Base-by-base conservation (phyloP, 768 basidiomycete species). In the Collybia sordida region DNA sequence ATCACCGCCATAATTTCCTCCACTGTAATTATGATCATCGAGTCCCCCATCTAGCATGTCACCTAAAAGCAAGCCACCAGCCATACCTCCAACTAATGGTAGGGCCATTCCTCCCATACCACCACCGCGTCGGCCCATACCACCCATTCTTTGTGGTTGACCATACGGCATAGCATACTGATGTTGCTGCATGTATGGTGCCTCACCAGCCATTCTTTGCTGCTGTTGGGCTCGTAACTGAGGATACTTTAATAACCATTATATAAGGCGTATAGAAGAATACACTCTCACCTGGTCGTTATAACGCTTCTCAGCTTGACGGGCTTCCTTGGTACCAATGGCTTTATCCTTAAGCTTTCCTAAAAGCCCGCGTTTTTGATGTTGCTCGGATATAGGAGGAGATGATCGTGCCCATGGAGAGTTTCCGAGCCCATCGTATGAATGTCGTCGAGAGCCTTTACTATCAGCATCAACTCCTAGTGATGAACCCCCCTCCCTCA, bases 301-400 rank as follows among this genome's bases (percentile, higher is more conserved):
- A 27, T 56, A 19, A 22, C 42, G 42, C 36, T 64, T 52, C 18
- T 52, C 50, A 56, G 72, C 71, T 59, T 83, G 79, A 4, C 84
- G 70, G 63, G 86, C 83, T 56, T 85, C 83, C 61, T 81, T 82
- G 2, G 83, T 85, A 1, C 81, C 81, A 11, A 81, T 77, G 0
- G 80, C 71, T 59, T 80, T 83, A 57, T 86, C 83, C 59, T 83
- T 86, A 55, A 88, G 50, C 57, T 74, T 82, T 1, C 73, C 78
- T 54, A 88, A 72, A 53, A 87, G 70, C 0, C 85, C 79, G 22
- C 78, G 69, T 53, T 79, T 79, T 31, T 42, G 69, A 62, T 15
- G 49, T 39, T 28, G 31, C 21, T 53, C 42, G 15, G 56, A 48
- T 5, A 56, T 50, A n/a, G 37, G n/a, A 17, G 22, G 22, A 11